These are phyloP conservation scores for Apiosordaria backusii DNA, from an alignment of 495 filamentous ascomycete genomes.

Conservation along the genomic window DNA sequence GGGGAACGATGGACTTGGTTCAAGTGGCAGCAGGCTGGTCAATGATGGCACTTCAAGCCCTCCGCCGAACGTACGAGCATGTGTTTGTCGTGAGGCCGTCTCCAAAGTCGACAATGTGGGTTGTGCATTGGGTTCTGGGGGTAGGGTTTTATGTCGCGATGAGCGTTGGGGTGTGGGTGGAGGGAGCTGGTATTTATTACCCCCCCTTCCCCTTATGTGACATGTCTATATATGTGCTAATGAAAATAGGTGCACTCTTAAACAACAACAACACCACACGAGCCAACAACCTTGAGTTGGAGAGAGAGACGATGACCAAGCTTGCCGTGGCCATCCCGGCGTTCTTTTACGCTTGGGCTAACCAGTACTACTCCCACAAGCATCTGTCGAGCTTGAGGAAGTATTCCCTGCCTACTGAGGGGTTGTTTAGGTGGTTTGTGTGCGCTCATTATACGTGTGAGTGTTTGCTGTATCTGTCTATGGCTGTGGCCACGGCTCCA, in stretches of 20 bases:
- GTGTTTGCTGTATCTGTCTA: slow-evolving; percentile 74
- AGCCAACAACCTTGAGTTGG: slow-evolving; percentile 33
- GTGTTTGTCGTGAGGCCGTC: slow-evolving; percentile 59
- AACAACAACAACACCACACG: slow-evolving; percentile 33
- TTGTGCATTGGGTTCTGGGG: slow-evolving; percentile 76
- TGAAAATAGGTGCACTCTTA: slow-evolving; percentile 29
- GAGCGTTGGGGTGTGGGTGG: slow-evolving; percentile 77
- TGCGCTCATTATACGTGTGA: slow-evolving; percentile 94
- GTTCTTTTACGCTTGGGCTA: slow-evolving; percentile 69
- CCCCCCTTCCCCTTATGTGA: slow-evolving; percentile 3
- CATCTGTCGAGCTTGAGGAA: slow-evolving; percentile 78
- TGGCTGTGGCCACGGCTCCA: slow-evolving; percentile 73
- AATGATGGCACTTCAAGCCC: slow-evolving; percentile 70
- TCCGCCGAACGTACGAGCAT: slow-evolving; percentile 71
- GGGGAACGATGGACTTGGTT: slow-evolving; percentile 58
- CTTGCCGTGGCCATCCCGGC: slow-evolving; percentile 58
- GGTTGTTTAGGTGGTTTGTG: slow-evolving; percentile 64
- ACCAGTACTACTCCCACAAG: slow-evolving; percentile 77
- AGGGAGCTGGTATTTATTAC: slow-evolving; percentile 63
- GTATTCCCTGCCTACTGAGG: slow-evolving; percentile 69
- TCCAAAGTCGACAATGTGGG: slow-evolving; percentile 64
- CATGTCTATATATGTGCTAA: background rate
- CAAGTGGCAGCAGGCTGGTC: slow-evolving; percentile 67
- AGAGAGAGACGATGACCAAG: slow-evolving; percentile 50
- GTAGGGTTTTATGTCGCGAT: slow-evolving; percentile 70